These are phyloP conservation scores for Effrenium voratum DNA, from an alignment of 73 alveolate species.

Conservation along the genomic window DNA sequence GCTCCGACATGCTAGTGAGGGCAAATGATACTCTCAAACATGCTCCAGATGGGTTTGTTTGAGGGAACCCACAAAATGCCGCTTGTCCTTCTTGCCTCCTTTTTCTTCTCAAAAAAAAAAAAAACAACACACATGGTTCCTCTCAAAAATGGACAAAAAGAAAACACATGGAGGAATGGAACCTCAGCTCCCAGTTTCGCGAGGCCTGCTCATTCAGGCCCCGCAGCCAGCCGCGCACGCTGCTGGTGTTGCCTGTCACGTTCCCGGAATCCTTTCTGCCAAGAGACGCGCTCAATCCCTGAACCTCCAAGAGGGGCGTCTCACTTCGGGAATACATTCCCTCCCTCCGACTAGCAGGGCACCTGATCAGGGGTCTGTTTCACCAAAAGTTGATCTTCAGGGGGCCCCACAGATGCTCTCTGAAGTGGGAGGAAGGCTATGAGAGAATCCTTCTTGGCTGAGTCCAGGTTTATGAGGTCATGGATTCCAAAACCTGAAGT, in stretches of 20 bases:
- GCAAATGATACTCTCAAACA: too few relatives aligned
- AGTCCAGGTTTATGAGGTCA: too few relatives aligned
- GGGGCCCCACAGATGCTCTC: too few relatives aligned
- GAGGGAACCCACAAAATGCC: background rate
- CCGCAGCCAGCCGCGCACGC: slow-evolving; percentile 73
- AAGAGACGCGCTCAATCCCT: too few relatives aligned
- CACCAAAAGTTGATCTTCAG: background rate
- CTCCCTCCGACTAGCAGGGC: background rate
- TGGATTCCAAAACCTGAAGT: too few relatives aligned
- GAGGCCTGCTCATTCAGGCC: slow-evolving; percentile 17
- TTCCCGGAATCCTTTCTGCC: too few relatives aligned
- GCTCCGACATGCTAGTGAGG: too few relatives aligned
- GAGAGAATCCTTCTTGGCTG: too few relatives aligned
- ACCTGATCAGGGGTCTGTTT: background rate
- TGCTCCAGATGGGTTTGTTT: background rate
- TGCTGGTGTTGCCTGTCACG: slow-evolving; percentile 58
- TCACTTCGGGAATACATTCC: too few relatives aligned
- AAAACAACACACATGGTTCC: background rate
- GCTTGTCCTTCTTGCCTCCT: background rate
- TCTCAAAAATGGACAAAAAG: background rate
- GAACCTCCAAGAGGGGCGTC: too few relatives aligned
- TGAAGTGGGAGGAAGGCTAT: too few relatives aligned
- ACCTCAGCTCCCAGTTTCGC: background rate
- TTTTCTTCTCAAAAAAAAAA: background rate
- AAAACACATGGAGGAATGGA: background rate